A percentile compares a stretch with the other conserved stretches of the same genome.
Conservation (phyloP, 495 filamentous ascomycete species). For the Ascobolus immersus region DNA sequence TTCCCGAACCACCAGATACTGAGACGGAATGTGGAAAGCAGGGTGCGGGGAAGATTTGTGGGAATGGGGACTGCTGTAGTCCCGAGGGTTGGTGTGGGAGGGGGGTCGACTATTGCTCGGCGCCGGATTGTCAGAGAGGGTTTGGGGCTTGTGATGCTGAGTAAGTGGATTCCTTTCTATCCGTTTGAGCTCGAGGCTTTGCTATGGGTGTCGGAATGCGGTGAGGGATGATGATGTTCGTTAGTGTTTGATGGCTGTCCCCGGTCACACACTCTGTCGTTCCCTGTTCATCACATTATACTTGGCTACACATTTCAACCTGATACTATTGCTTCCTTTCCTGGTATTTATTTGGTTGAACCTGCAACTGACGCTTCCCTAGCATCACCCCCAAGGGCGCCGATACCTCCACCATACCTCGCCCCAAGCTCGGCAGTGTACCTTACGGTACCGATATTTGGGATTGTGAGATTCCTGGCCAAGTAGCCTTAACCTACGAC, state of each 20-base stretch:
- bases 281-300: neutral
- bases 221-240: neutral
- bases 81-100: conserved; percentile 31
- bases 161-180: conserved; percentile 11
- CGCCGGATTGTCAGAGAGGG: conserved; percentile 43
- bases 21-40: too few relatives aligned
- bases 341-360: neutral
- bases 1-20: too few relatives aligned
- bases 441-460: conserved; percentile 39
- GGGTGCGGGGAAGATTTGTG: too few relatives aligned
- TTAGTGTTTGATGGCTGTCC: neutral
- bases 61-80: conserved; percentile 52
- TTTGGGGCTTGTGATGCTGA: conserved; percentile 49
- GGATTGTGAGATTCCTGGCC: conserved; percentile 34
- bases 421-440: conserved; percentile 31
- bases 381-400: conserved; percentile 28
- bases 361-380: neutral
- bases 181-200: neutral
- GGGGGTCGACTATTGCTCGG: conserved; percentile 32
- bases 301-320: neutral
- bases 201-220: neutral
- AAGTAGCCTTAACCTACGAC: conserved; percentile 53
- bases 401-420: conserved; percentile 31
- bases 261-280: neutral
- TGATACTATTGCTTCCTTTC: neutral